Conservation (phyloP, 495 filamentous ascomycete genomes). For the Niebla homalea region DNA sequence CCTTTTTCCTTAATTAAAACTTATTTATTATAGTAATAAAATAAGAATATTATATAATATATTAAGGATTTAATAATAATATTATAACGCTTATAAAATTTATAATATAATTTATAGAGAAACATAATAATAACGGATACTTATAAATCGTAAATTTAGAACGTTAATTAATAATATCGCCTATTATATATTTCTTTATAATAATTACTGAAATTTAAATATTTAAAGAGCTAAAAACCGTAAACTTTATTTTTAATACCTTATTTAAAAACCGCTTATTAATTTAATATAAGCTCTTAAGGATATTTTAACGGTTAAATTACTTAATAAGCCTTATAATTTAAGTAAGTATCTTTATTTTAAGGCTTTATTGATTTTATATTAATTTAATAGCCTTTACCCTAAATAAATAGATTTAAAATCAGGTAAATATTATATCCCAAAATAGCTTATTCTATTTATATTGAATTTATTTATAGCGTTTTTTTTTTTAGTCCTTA, state of each 20-base stretch:
- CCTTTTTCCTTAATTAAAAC: not conserved
- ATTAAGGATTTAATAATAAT: not conserved
- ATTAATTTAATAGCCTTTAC: not conserved
- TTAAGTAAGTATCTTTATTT: too few relatives aligned
- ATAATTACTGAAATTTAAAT: not conserved
- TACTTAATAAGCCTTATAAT: too few relatives aligned
- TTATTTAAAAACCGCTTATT: not conserved
- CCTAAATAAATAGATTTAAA: not conserved
- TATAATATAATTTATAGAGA: too few relatives aligned
- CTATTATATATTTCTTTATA: not conserved
- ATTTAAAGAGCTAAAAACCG: not conserved
- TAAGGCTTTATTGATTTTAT: not conserved
- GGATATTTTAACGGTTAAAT: not conserved
- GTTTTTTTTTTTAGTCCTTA: too few relatives aligned
- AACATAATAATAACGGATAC: too few relatives aligned
- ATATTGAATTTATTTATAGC: not conserved
- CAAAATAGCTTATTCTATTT: not conserved
- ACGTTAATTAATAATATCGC: too few relatives aligned
- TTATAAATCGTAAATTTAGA: too few relatives aligned
- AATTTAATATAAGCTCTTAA: too few relatives aligned
- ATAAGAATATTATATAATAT: not conserved
- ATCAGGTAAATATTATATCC: not conserved
- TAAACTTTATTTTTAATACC: not conserved
- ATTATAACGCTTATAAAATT: not conserved
- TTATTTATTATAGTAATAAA: not conserved